A percentile compares a stretch with the other conserved stretches of the same genome.
These are phyloP conservation scores for Pythium dissimile DNA, from an alignment of 352 stramenopile genomes.

Conservation along the genomic window DNA sequence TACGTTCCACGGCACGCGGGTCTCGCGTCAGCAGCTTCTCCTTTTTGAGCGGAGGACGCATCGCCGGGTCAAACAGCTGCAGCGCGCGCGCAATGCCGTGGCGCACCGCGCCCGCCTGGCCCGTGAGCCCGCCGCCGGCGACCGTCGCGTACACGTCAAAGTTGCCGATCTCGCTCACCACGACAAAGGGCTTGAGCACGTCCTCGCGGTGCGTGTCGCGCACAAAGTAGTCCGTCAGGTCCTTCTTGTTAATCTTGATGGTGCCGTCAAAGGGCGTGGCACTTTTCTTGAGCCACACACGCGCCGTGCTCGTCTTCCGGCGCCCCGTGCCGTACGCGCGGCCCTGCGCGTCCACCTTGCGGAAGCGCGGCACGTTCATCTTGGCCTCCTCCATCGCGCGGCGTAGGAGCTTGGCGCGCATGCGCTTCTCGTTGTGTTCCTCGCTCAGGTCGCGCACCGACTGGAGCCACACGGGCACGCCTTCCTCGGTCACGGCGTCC, in stretches of 20 bases:
- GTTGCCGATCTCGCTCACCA: conserved; percentile 63
- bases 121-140: conserved; percentile 90
- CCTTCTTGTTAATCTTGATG: conserved; percentile 93
- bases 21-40: conserved; percentile 93
- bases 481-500: conserved; percentile 70
- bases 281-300: conserved; percentile 92
- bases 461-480: conserved; percentile 79
- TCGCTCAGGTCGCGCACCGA: conserved; percentile 69
- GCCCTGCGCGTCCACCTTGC: conserved; percentile 70
- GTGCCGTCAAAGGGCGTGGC: conserved; percentile 73
- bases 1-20: conserved; percentile 95
- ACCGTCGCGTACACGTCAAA: conserved; percentile 93
- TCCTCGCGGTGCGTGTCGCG: conserved; percentile 89
- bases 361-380: conserved; percentile 68
- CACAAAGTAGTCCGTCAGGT: conserved; percentile 92
- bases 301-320: conserved; percentile 92
- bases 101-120: conserved; percentile 92
- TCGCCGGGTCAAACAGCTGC: conserved; percentile 92
- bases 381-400: conserved; percentile 65
- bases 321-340: conserved; percentile 89
- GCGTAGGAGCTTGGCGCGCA: conserved; percentile 62
- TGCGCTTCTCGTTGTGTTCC: conserved; percentile 61
- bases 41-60: conserved; percentile 91
- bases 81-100: conserved; percentile 92
- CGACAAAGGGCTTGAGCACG: conserved; percentile 78